Evolutionary conservation across 768 basidiomycete genomes (phyloP).

Genomic region (Leccinum obscurum): DNA sequence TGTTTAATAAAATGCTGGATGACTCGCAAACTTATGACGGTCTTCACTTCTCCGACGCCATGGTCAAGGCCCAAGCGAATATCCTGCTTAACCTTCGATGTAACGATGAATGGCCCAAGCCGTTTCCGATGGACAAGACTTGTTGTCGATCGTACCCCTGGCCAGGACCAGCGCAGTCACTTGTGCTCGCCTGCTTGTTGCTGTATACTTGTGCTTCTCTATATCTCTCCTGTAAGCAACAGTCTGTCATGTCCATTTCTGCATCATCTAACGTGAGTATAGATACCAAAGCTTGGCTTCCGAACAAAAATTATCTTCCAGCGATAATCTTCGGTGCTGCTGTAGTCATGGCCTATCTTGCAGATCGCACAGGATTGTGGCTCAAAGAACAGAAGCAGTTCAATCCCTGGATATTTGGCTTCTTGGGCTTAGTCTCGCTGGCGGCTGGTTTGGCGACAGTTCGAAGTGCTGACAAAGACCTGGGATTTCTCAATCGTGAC

Average conservation of each 20-base stretch:
- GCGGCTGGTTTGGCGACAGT: slow-evolving; percentile 62
- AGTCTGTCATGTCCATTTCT: slow-evolving; percentile 4
- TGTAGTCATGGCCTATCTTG: slow-evolving; percentile 67
- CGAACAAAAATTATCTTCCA: slow-evolving; percentile 33
- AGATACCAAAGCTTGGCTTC: slow-evolving; percentile 21
- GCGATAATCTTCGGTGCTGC: slow-evolving; percentile 64
- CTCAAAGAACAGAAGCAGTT: slow-evolving; percentile 89
- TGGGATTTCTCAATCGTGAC: slow-evolving; percentile 87
- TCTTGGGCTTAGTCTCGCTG: slow-evolving; percentile 56
- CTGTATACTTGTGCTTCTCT: slow-evolving; percentile 52
- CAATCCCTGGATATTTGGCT: slow-evolving; percentile 63
- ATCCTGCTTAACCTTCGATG: slow-evolving; percentile 80
- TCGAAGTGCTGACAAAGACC: slow-evolving; percentile 73
- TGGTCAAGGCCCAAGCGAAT: slow-evolving; percentile 70
- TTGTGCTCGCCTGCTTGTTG: slow-evolving; percentile 49
- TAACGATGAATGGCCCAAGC: slow-evolving; percentile 66
- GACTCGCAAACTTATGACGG: slow-evolving; percentile 80
- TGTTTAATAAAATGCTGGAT: slow-evolving; percentile 80
- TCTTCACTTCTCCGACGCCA: slow-evolving; percentile 68
- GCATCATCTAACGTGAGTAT: slow-evolving; percentile 13
- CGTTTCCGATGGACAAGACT: slow-evolving; percentile 69
- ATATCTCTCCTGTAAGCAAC: slow-evolving; percentile 36
- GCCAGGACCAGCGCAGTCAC: slow-evolving; percentile 55
- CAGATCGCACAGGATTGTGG: slow-evolving; percentile 87
- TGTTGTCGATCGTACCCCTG: slow-evolving; percentile 80